These are phyloP conservation scores for Haplosporangium sp. DNA, from an alignment of 371 early-diverging fungal species.

Conservation along the genomic window DNA sequence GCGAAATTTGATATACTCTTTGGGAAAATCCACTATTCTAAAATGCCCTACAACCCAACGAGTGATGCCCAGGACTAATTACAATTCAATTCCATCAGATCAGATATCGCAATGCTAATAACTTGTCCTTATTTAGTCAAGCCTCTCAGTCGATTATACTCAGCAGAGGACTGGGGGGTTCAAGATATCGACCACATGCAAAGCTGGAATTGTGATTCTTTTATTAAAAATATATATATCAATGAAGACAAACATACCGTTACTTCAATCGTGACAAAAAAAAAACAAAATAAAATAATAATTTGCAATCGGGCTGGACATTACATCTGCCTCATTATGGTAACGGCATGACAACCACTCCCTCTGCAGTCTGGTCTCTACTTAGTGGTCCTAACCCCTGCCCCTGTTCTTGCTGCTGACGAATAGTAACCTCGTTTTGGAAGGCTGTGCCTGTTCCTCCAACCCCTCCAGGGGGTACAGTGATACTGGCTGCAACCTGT, in stretches of 20 bases:
- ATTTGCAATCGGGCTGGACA: not conserved
- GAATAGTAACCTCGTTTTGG: slow-evolving; percentile 26
- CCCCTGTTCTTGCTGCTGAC: slow-evolving; percentile 23
- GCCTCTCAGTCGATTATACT: no score
- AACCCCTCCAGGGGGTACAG: slow-evolving; percentile 34
- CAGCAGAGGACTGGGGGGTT: no score
- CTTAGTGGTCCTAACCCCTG: slow-evolving; percentile 25
- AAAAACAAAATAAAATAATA: not conserved
- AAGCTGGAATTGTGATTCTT: slow-evolving; percentile 4
- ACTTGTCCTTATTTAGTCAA: no score
- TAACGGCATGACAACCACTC: slow-evolving; percentile 42
- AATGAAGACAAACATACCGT: not conserved
- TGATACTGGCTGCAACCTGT: slow-evolving; percentile 24
- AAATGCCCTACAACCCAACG: not conserved
- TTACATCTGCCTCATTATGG: slow-evolving; percentile 16
- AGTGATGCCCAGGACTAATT: not conserved
- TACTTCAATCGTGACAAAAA: slow-evolving; percentile 1
- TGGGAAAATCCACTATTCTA: not conserved
- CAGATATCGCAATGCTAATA: not conserved
- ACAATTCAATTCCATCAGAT: not conserved
- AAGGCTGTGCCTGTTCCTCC: slow-evolving; percentile 26
- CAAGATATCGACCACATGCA: not conserved
- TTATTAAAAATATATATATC: not conserved
- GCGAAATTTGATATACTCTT: not conserved
- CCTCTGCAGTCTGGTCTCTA: slow-evolving; percentile 30